Percentiles rank a stretch among this genome's conserved stretches.
Evolutionary conservation across 352 stramenopile species (phyloP).

Genomic region (Pythium monospermum): DNA sequence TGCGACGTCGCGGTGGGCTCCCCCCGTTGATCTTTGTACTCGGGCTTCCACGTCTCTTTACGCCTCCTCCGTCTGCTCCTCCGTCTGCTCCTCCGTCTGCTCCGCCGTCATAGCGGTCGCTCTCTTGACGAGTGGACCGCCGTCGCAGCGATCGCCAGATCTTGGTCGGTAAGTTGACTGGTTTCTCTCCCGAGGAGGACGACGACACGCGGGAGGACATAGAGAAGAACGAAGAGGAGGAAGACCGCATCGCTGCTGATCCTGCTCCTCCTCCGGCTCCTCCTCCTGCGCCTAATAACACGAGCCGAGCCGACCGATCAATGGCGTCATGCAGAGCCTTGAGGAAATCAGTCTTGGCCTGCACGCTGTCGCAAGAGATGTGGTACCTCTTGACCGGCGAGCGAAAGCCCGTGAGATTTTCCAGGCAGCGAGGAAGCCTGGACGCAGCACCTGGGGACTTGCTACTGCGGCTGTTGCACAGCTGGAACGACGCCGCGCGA

Average conservation of each 20-base stretch:
- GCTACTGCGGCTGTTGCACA: slow-evolving; percentile 7
- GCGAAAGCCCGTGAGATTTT: slow-evolving; percentile 22
- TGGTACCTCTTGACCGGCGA: slow-evolving; percentile 41
- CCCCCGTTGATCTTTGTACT: too few species aligned
- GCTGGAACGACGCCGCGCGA: background rate
- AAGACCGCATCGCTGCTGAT: background rate
- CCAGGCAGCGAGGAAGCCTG: slow-evolving; percentile 14
- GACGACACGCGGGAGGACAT: background rate
- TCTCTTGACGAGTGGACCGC: background rate
- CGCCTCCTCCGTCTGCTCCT: background rate
- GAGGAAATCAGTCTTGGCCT: slow-evolving; percentile 35
- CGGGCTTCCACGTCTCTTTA: too few species aligned
- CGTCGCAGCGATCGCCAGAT: slow-evolving; percentile 18
- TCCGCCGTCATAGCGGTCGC: background rate
- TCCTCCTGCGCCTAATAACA: slow-evolving; percentile 6
- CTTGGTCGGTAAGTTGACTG: slow-evolving; percentile 17
- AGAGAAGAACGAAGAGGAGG: background rate
- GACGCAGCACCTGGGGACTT: too few species aligned
- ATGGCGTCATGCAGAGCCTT: slow-evolving; percentile 29
- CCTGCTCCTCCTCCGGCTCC: background rate
- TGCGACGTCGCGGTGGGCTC: background rate
- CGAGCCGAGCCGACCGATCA: slow-evolving; percentile 16
- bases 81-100: background rate
- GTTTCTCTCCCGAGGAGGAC: background rate
- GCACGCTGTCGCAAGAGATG: slow-evolving; percentile 34